phyloP scores from a whole-genome alignment of 163 green algal genomes.

The Prototheca stagnorum region DNA sequence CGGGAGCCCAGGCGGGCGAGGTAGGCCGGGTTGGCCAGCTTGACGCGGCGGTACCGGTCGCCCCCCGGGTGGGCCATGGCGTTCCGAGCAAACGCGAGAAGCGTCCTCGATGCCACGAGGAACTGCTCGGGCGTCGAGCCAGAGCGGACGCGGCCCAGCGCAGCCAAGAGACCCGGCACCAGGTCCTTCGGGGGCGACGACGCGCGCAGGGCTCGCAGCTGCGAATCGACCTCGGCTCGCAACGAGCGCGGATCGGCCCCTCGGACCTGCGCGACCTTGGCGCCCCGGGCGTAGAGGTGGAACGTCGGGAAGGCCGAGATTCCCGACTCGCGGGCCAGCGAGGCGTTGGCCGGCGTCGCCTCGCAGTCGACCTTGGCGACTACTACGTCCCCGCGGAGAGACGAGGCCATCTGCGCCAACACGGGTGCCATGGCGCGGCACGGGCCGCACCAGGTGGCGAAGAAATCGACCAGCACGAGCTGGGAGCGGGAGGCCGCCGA shows the following conservation, averaged over 20 bases:
- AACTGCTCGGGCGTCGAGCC: conserved; percentile 14
- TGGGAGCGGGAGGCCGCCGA: neutral
- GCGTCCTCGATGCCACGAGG: conserved; percentile 6
- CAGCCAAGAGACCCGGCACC: neutral
- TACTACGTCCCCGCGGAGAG: conserved; percentile 11
- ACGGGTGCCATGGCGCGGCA: conserved; percentile 65
- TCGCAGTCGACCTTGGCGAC: conserved; percentile 33
- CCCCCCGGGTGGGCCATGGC: conserved; percentile 12
- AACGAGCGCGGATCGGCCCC: conserved; percentile 16
- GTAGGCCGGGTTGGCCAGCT: conserved; percentile 7
- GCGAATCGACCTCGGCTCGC: conserved; percentile 1
- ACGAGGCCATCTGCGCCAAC: conserved; percentile 41
- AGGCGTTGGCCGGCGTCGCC: conserved; percentile 12
- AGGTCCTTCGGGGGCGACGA: neutral
- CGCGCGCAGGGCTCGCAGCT: conserved; percentile 3
- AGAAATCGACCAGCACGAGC: conserved; percentile 52
- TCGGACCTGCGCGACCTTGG: conserved; percentile 4
- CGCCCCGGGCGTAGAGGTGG: conserved; percentile 11
- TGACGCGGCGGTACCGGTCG: conserved; percentile 19
- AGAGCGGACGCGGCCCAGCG: conserved; percentile 10
- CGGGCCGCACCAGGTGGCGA: conserved; percentile 64
- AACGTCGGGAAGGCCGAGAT: conserved; percentile 24
- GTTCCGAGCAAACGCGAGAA: conserved; percentile 20
- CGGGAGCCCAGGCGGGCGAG: conserved; percentile 9
- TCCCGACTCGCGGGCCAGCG: conserved; percentile 3